Conservation (phyloP, 2,329 filamentous ascomycete genomes). For the Talaromyces verruculosus region DNA sequence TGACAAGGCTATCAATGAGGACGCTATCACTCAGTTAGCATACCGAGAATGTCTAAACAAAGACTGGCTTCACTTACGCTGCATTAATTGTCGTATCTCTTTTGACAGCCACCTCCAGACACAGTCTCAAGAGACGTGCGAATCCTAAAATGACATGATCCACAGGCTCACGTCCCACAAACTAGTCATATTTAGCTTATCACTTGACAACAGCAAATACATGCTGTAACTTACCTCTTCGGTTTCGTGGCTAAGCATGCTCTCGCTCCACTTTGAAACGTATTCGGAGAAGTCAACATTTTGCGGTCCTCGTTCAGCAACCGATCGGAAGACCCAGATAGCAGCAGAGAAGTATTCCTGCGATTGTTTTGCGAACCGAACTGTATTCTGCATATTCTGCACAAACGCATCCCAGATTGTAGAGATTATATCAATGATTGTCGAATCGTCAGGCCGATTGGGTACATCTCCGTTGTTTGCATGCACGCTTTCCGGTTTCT, state of each 20-base stretch:
- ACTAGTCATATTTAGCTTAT: constrained; percentile 30
- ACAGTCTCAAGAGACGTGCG: constrained; percentile 44
- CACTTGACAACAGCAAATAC: not conserved
- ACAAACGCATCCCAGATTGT: constrained; percentile 49
- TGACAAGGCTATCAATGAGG: constrained; percentile 58
- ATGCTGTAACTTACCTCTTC: constrained; percentile 38
- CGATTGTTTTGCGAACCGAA: constrained; percentile 39
- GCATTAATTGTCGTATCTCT: constrained; percentile 36
- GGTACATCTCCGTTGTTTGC: constrained; percentile 24
- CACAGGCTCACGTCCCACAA: constrained; percentile 47
- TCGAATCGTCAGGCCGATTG: constrained; percentile 29
- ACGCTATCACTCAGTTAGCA: constrained; percentile 29
- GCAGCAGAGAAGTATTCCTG: constrained; percentile 50
- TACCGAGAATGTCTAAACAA: not conserved
- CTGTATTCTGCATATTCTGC: constrained; percentile 41
- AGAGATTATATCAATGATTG: constrained; percentile 42
- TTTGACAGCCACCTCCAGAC: constrained; percentile 41
- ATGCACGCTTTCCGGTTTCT: constrained; percentile 28
- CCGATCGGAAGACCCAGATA: constrained; percentile 43
- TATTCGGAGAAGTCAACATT: constrained; percentile 43
- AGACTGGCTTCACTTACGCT: constrained; percentile 30
- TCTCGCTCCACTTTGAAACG: constrained; percentile 44
- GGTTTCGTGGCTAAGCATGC: constrained; percentile 46
- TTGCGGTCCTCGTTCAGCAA: constrained; percentile 40
- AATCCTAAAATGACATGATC: constrained; percentile 48